Evolutionary conservation across 495 filamentous ascomycete species (phyloP).

Genomic region (Staphylotrichum tortipilum): DNA sequence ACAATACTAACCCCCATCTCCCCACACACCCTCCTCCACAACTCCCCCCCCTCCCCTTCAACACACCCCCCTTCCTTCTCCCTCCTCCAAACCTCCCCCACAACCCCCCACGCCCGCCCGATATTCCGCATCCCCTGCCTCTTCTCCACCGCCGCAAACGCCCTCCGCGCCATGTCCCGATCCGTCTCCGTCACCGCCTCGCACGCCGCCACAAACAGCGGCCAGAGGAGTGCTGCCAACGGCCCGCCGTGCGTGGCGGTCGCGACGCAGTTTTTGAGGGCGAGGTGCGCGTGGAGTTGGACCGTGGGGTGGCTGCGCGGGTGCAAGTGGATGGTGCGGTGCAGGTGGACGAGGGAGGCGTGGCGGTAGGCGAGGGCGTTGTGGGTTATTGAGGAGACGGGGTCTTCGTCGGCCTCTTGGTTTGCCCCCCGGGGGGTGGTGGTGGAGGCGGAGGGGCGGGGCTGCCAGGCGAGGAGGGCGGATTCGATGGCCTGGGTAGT

Average conservation of each 20-base stretch:
- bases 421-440: neutral
- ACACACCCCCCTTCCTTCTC: neutral
- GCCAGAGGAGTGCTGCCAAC: constrained; percentile 54
- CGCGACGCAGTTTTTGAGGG: constrained; percentile 44
- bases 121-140: constrained; percentile 57
- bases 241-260: constrained; percentile 46
- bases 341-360: constrained; percentile 52
- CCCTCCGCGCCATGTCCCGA: constrained; percentile 34
- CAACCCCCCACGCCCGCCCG: constrained; percentile 46
- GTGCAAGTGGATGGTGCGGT: constrained; percentile 44
- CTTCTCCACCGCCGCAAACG: constrained; percentile 41
- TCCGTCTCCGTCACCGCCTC: constrained; percentile 41
- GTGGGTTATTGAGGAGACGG: constrained; percentile 43
- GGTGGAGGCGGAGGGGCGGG: constrained; percentile 11
- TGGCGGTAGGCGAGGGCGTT: constrained; percentile 57
- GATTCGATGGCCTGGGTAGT: constrained; percentile 48
- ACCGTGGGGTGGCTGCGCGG: constrained; percentile 38
- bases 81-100: constrained; percentile 48
- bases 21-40: constrained; percentile 12
- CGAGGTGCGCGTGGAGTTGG: constrained; percentile 41
- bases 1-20: constrained; percentile 18
- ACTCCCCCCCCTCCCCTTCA: neutral
- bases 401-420: constrained; percentile 3
- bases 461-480: constrained; percentile 48
- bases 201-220: constrained; percentile 50